phyloP scores from a whole-genome alignment of 2,329 filamentous ascomycete species.

The Monilinia fructicola region DNA sequence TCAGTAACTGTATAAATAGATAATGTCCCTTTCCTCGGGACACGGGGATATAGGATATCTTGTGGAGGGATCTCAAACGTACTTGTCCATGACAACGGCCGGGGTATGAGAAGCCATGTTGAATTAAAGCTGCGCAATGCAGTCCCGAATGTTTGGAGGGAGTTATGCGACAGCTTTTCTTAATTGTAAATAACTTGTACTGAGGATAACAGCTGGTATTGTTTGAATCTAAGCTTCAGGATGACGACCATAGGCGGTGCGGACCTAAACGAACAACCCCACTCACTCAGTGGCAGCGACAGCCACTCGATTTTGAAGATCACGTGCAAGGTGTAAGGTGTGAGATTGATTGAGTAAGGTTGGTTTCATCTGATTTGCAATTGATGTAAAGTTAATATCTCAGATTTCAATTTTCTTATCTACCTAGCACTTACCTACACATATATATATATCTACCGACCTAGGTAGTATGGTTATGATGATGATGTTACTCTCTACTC shows the following conservation, averaged over 20 bases:
- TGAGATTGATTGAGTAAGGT: too few relatives aligned
- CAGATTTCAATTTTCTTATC: neutral
- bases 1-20: slow-evolving; percentile 31
- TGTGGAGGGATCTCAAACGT: slow-evolving; percentile 49
- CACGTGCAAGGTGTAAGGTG: slow-evolving; percentile 10
- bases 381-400: neutral
- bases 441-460: too few relatives aligned
- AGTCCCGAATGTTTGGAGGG: slow-evolving; percentile 32
- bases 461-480: too few relatives aligned
- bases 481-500: too few relatives aligned
- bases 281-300: slow-evolving; percentile 17
- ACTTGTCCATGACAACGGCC: slow-evolving; percentile 99
- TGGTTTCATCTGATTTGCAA: too few relatives aligned
- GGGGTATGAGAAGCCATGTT: slow-evolving; percentile 97
- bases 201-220: slow-evolving; percentile 15
- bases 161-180: slow-evolving; percentile 37
- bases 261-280: slow-evolving; percentile 26
- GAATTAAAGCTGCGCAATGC: slow-evolving; percentile 37
- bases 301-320: slow-evolving; percentile 12
- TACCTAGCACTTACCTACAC: too few relatives aligned
- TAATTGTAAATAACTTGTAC: slow-evolving; percentile 13
- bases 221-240: slow-evolving; percentile 25
- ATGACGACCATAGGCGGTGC: slow-evolving; percentile 29
- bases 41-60: slow-evolving; percentile 24
- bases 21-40: slow-evolving; percentile 5